Conservation (phyloP, 2,329 filamentous ascomycete species). For the Gaeumannomyces sp. region DNA sequence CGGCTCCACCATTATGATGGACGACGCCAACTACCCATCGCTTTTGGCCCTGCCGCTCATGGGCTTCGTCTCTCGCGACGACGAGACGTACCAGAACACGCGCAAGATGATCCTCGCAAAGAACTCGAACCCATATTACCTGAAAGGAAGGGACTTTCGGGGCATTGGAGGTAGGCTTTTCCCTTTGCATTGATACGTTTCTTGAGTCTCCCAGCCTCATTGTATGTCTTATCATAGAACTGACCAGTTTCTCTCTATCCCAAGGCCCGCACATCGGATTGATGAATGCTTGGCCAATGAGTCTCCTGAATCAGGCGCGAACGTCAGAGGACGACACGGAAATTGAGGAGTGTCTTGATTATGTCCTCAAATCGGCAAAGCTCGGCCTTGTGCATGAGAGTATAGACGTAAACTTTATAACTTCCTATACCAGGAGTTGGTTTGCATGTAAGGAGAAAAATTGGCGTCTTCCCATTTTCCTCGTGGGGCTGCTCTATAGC, state of each 20-base stretch:
- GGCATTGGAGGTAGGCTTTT: constrained; percentile 72
- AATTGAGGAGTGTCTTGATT: constrained; percentile 64
- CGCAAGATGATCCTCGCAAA: constrained; percentile 69
- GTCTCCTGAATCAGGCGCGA: constrained; percentile 82
- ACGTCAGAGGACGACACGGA: constrained; percentile 79
- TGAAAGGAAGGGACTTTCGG: constrained; percentile 68
- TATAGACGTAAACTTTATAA: constrained; percentile 65
- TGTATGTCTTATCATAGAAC: background rate
- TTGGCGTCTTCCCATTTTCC: background rate
- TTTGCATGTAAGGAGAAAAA: constrained; percentile 61
- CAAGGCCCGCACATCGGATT: constrained; percentile 67
- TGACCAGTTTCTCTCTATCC: background rate
- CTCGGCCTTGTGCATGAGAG: constrained; percentile 89
- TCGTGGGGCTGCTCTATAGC: background rate
- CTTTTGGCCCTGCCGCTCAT: constrained; percentile 72
- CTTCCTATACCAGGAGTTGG: constrained; percentile 77
- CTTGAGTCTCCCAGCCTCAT: background rate
- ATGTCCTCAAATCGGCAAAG: constrained; percentile 68
- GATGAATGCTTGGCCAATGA: constrained; percentile 96
- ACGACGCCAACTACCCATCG: constrained; percentile 83
- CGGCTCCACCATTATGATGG: constrained; percentile 76
- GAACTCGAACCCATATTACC: constrained; percentile 79
- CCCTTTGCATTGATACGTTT: background rate
- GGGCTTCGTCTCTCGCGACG: constrained; percentile 60
- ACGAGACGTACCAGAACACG: constrained; percentile 80